A percentile compares a stretch with the other conserved stretches of the same genome.
These are phyloP conservation scores for Lichenothelia convexa DNA, from an alignment of 495 filamentous ascomycete genomes.

Conservation along the genomic window DNA sequence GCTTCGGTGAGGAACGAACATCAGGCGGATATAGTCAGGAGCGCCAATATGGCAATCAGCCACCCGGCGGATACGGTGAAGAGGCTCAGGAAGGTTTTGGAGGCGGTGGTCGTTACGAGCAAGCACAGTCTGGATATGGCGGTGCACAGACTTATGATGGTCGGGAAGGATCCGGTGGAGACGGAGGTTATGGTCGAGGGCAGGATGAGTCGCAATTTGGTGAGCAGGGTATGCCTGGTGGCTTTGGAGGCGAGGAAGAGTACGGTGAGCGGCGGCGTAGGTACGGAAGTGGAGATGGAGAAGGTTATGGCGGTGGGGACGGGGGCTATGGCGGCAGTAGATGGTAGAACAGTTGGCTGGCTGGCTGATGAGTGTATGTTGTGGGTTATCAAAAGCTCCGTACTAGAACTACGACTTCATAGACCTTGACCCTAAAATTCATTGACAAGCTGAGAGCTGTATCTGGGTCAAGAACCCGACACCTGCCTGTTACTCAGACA, in stretches of 20 bases:
- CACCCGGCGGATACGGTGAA: background rate
- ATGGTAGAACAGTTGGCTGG: no score
- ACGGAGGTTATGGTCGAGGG: background rate
- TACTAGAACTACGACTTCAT: no score
- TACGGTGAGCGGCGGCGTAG: background rate
- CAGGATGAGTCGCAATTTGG: background rate
- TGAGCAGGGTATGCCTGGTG: background rate
- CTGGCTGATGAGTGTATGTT: no score
- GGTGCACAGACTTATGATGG: constrained; percentile 1
- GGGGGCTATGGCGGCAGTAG: constrained; percentile 3
- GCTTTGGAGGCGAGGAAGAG: background rate
- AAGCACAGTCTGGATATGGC: background rate
- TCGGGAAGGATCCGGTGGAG: background rate
- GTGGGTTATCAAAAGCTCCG: no score
- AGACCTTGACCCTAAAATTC: no score
- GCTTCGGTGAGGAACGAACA: constrained; percentile 12
- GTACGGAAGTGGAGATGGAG: background rate
- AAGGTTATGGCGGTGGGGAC: background rate
- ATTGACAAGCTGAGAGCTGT: no score
- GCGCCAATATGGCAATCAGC: background rate
- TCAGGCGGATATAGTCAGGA: constrained; percentile 1
- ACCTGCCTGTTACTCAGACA: no score
- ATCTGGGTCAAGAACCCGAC: no score
- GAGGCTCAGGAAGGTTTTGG: background rate
- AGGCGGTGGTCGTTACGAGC: background rate